Base-by-base conservation (phyloP, 768 basidiomycete species). In the Lactarius trivialis region DNA sequence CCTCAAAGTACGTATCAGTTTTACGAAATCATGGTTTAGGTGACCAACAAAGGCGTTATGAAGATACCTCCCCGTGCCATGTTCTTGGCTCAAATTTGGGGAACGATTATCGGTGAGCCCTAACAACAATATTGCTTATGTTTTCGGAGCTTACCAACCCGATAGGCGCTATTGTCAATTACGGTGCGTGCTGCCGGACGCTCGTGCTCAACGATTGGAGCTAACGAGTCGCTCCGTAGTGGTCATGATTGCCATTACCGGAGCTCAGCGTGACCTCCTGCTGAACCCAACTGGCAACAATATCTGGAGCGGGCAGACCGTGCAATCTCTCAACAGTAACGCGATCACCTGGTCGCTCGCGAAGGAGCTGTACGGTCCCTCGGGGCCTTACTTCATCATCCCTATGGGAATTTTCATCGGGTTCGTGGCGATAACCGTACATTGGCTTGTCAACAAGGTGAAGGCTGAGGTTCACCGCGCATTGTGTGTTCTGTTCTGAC, bases 1-100 rank as follows among this genome's bases (percentile, higher is more conserved):
- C 70, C 72, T 67, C 28, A 67, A 67, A 19, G 64, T 65, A 57
- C 28, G 33, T 63, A 15, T 24, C 48, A 1, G 53, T 9, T n/a
- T 33, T 0, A 6, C 19, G 15, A 63, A 26, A 4, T 21, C 24
- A 8, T 26, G 21, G 2, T n/a, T 2, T 3, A 19, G 4, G 33
- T 33, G 36, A n/a, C 33, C 33, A 21, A 63, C 14, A 19, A 30
- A 5, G 17, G 21, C 50, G 2, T 21, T 12, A 32, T 81, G 1
- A 86, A 87, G 71, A 80, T 89, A 48, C 85, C 87, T 30, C 85
- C 86, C 26, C 82, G 85, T 15, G 77, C 79, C 41, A 83, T 85
- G 73, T 85, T 88, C 71, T 69, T 82, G 11, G 82, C 83, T 7
- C 86, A 88, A 68, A 74, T 85, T n/a, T 80, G 81, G 77, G 85